These are phyloP conservation scores for Zymoseptoria crescenta DNA, from an alignment of 2,329 filamentous ascomycete genomes.

Conservation along the genomic window DNA sequence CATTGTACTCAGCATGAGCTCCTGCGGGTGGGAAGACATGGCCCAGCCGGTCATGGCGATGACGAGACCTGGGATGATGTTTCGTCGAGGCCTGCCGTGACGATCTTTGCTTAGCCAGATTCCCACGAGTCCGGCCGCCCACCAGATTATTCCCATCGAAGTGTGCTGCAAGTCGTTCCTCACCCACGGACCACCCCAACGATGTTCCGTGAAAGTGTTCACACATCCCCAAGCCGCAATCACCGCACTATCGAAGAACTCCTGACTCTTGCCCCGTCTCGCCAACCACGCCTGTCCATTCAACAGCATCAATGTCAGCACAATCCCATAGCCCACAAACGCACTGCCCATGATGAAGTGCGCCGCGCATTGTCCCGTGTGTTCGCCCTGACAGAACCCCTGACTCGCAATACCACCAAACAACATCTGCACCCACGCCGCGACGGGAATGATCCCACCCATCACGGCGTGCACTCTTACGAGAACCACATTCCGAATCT, in stretches of 20 bases:
- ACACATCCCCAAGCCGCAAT: slow-evolving; percentile 95
- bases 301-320: slow-evolving; percentile 76
- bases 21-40: slow-evolving; percentile 87
- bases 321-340: slow-evolving; percentile 87
- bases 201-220: slow-evolving; percentile 96
- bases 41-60: slow-evolving; percentile 89
- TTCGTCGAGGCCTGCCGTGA: slow-evolving; percentile 78
- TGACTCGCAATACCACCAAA: slow-evolving; percentile 89
- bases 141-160: slow-evolving; percentile 99
- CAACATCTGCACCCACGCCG: slow-evolving; percentile 88
- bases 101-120: slow-evolving; percentile 84
- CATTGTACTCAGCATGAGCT: slow-evolving; percentile 73
- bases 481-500: slow-evolving; percentile 59
- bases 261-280: slow-evolving; percentile 76
- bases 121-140: slow-evolving; percentile 83
- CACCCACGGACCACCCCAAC: slow-evolving; percentile 84
- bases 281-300: slow-evolving; percentile 84
- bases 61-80: slow-evolving; percentile 86
- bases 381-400: slow-evolving; percentile 87
- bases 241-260: slow-evolving; percentile 89
- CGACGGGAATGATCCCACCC: slow-evolving; percentile 78
- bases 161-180: slow-evolving; percentile 96
- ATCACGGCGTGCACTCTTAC: slow-evolving; percentile 70
- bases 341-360: slow-evolving; percentile 99
- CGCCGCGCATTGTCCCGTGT: slow-evolving; percentile 83